These are phyloP conservation scores for Orbilia quercus DNA, from an alignment of 2,329 filamentous ascomycete species.

Conservation along the genomic window DNA sequence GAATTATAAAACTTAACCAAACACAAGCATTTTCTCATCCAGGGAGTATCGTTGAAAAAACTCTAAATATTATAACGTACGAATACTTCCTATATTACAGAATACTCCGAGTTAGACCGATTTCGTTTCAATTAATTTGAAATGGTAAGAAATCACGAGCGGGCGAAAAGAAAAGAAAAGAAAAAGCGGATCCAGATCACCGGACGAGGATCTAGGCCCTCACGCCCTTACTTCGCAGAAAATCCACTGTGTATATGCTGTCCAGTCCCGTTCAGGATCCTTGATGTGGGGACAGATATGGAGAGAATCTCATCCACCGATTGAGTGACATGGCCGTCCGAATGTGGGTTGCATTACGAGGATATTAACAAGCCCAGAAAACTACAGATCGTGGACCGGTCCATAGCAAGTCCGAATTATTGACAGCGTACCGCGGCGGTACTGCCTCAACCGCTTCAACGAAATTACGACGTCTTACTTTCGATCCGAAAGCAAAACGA, in stretches of 20 bases:
- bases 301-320: conserved; percentile 29
- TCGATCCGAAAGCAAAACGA: not conserved
- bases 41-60: conserved; percentile 24
- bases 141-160: conserved; percentile 38
- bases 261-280: conserved; percentile 2
- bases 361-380: conserved; percentile 11
- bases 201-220: conserved; percentile 35
- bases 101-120: conserved; percentile 34
- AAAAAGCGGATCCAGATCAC: not conserved
- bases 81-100: conserved; percentile 3
- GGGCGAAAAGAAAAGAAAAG: conserved; percentile 12
- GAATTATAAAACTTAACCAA: conserved; percentile 19
- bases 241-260: conserved; percentile 21
- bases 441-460: conserved; percentile 8
- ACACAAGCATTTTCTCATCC: conserved; percentile 25
- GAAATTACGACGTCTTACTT: conserved; percentile 16
- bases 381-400: not conserved
- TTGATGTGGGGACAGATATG: conserved; percentile 26
- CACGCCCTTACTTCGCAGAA: conserved; percentile 24
- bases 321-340: conserved; percentile 29
- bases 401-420: not conserved
- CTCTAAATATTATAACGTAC: not conserved
- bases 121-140: conserved; percentile 31
- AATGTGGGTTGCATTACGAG: conserved; percentile 39
- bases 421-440: conserved; percentile 7